Base-by-base conservation (phyloP, 129 eudicot genomes). In the Centaurea solstitialis region DNA sequence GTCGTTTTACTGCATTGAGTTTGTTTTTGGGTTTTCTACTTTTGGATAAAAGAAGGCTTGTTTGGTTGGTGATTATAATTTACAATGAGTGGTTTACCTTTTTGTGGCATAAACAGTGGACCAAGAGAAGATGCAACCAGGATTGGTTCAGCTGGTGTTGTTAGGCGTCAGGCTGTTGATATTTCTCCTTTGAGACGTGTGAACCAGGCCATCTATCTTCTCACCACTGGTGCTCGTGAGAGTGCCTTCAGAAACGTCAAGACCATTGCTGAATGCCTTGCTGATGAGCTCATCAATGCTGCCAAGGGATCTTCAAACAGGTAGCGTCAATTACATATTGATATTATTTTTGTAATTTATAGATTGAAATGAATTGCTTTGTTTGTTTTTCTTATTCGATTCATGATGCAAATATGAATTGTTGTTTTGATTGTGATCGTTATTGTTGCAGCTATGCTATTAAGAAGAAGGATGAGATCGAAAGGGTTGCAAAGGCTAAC, bases 101-200 rank as follows among this genome's bases (percentile, higher is more conserved):
- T 61, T 61, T 64, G 13, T 64, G 30, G 13, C 12, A 70, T n/a
- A 70, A 71, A 71, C 75, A 89, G 93, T 89, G 90, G 90, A 35
- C 93, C 93, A 79, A 86, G 93, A 76, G 93, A 89, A 86, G 90
- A 89, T 75, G 93, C 93, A 17, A 89, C 93, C 22, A 83, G 93
- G 18, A 89, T 89, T 68, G 93, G 90, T 40, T 89, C 90, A 9
- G 93, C 92, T 81, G 93, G 93, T 84, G 93, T 89, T 76, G 93
- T 89, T 78, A 84, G 90, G 74, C 85, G 93, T 79, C 93, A 89
- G 24, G 93, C 93, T 4, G 93, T 89, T 68, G 93, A 89, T 86
- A 86, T 89, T 47, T 89, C 93, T 30, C 93, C 93, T 9, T 74
- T 89, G 22, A 79, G 93, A 12, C 87, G 90, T 59, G 90, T 89